Evolutionary conservation across 164 flowering plant species (phyloP).

Genomic region (Hamamelis virginiana): DNA sequence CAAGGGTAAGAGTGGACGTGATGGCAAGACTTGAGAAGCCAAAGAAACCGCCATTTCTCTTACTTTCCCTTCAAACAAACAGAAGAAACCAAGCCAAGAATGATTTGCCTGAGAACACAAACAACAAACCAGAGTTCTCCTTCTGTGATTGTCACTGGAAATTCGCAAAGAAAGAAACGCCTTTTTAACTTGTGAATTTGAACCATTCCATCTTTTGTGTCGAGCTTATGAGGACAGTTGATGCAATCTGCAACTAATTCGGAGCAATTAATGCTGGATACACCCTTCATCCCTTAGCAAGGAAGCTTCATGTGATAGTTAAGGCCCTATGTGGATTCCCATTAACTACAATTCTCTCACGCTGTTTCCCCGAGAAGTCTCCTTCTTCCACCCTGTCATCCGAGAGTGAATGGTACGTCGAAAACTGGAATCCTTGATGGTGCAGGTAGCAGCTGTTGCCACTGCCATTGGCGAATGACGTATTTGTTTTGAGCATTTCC

Average conservation of each 20-base stretch:
- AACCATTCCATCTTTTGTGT: neutral
- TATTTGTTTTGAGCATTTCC: neutral
- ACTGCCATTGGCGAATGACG: neutral
- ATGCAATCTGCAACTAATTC: neutral
- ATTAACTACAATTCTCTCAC: conserved; percentile 5
- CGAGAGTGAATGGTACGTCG: conserved; percentile 4
- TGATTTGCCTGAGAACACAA: conserved; percentile 18
- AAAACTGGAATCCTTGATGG: conserved; percentile 4
- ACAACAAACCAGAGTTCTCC: neutral
- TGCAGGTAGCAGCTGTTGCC: neutral
- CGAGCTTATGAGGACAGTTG: neutral
- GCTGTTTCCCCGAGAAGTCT: conserved; percentile 11
- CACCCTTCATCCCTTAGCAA: neutral
- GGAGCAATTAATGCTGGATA: neutral
- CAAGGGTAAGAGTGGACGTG: neutral
- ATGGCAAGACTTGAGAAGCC: too few species aligned
- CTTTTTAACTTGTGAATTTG: neutral
- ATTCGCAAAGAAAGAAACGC: neutral
- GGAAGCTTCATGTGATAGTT: conserved; percentile 16
- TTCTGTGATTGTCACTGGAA: neutral
- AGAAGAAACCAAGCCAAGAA: conserved; percentile 18
- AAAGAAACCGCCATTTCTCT: too few species aligned
- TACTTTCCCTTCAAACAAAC: neutral
- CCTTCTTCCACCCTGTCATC: conserved; percentile 12
- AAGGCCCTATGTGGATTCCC: conserved; percentile 13